phyloP scores from a whole-genome alignment of 192 early-diverging fungal genomes.

The Linderina pennispora region DNA sequence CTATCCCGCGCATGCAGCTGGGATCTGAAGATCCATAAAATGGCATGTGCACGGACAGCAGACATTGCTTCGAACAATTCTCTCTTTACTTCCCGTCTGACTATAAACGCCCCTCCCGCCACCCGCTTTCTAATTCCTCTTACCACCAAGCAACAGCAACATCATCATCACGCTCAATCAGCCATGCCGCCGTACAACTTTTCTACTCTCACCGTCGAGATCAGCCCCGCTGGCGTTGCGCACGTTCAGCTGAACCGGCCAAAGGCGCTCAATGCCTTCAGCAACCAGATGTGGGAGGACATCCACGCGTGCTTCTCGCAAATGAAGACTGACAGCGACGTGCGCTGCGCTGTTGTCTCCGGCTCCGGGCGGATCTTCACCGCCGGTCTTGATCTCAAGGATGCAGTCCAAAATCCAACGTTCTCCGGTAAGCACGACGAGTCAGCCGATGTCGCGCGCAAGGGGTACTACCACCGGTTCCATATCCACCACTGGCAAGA shows the following conservation, averaged over 20 bases:
- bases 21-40: no score
- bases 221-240: conserved; percentile 57
- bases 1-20: no score
- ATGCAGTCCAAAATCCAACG: conserved; percentile 16
- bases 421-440: background rate
- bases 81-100: no score
- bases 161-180: no score
- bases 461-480: conserved; percentile 44
- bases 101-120: no score
- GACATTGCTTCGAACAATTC: no score
- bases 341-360: conserved; percentile 73
- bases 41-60: no score
- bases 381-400: conserved; percentile 83
- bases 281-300: conserved; percentile 59
- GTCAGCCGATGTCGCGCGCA: conserved; percentile 22
- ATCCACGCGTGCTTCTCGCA: conserved; percentile 54
- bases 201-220: conserved; percentile 54
- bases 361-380: conserved; percentile 75
- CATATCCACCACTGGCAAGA: conserved; percentile 52
- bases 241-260: conserved; percentile 83
- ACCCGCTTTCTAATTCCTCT: no score
- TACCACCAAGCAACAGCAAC: no score
- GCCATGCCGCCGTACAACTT: no score
- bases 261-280: conserved; percentile 78
- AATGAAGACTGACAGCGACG: conserved; percentile 54